Evolutionary conservation across 805 yeast species (phyloP), one percentile per base, ranked within the genome.

Genomic region (Cyberlindnera petersonii): DNA sequence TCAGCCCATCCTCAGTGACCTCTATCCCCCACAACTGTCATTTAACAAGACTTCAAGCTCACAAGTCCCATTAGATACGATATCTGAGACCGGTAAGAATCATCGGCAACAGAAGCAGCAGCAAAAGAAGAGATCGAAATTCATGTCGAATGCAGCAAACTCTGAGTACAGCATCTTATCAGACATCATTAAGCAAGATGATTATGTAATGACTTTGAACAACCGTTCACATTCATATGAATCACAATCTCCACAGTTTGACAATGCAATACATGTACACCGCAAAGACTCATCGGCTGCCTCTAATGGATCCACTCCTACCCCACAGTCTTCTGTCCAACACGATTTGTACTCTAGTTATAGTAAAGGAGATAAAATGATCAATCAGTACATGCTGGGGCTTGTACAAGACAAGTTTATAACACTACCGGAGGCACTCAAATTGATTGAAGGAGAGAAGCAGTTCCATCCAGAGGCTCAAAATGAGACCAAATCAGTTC

Each of bases 311-410:
- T 40, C 44, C 14, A 51, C 55, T 1, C 56, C 56, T 6, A 40
- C 43, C 2, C 37, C 50, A 9, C 39, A 26, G 32, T 33, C 31
- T n/a, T n/a, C n/a, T 18, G 11, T 35, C 14, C 44, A 42, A 3
- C 52, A 43, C 5, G 59, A 56, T 24, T 33, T 51, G 8, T 59
- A 59, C 32, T 44, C 53, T 5, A 39, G 47, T 3, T 50, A 59
- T 39, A 75, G 79, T 9, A 67, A 68, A 42, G 76, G 76, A 45
- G 85, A 80, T 49, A 64, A 71, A 20, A 53, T 66, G 4, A 79
- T 80, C 21, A 82, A 83, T 55, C 93, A 83, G 56, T 82, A 79
- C 53, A 74, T 74, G 52, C 61, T 84, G 27, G 87, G 87, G 2
- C 68, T 64, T 42, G 63, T 55, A 17, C 61, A 56, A 33, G 72